Evolutionary conservation across 306 rosid species (phyloP), one percentile per base, ranked within the genome.

Genomic region (Casuarina glauca): DNA sequence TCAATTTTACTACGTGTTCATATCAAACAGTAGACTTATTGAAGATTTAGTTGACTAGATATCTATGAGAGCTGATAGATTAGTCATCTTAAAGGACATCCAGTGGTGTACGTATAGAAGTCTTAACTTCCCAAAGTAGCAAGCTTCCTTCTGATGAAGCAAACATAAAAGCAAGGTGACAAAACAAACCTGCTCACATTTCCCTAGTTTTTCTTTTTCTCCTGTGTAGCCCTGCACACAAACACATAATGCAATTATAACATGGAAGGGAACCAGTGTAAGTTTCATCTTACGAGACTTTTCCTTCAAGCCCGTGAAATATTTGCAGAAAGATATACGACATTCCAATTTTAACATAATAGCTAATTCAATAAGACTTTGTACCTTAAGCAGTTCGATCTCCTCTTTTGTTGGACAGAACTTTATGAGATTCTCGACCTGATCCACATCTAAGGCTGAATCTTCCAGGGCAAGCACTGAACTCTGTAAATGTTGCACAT

Each of bases 401-500:
- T 94, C 98, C 93, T 91, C 97, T 86, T 90, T 87, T 35, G 92
- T 88, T 38, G 98, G 98, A 84, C 98, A 91, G 78, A 90, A 94
- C 87, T 94, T 94, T 77, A 94, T 82, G 70, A 94, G 91, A 82
- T 94, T 94, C 84, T 94, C 98, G 77, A 91, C 94, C 85, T 88
- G 97, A 84, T 89, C 97, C 53, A 54, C 81, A 84, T 92, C 98
- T 39, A 94, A 73, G 2, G 88, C 89, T 36, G 96, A 82, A 57
- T 94, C 96, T 74, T 94, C 96, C 70, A 94, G 85, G 76, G 84
- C 91, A 81, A 94, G 89, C 81, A 94, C 96, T 26, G 94, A 90
- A 84, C 79, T 80, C 97, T 94, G 87, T 73, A 55, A 84, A 82
- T 43, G 72, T 76, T 70, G 48, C 46, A 79, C 42, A 72, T 77